Evolutionary conservation across 805 yeast genomes (phyloP).

Genomic region (Debaryomyces tyrocola): DNA sequence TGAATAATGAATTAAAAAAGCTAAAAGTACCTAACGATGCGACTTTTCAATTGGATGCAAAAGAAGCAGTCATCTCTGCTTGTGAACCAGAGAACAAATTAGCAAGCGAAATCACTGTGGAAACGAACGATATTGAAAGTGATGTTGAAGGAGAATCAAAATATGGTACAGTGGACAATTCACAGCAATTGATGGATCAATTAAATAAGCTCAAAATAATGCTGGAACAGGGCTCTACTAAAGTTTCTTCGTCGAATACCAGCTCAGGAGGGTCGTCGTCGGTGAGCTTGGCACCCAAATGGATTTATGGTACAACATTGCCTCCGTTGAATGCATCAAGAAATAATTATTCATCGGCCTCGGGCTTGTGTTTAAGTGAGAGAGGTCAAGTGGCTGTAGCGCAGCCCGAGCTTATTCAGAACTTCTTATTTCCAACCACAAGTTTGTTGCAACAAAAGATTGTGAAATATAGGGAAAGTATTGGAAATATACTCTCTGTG

Average conservation of each 20-base stretch:
- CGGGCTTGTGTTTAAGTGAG: constrained; percentile 23
- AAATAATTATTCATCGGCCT: constrained; percentile 7
- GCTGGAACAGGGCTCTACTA: neutral
- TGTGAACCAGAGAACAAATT: no score
- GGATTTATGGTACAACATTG: constrained; percentile 14
- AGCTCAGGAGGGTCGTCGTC: neutral
- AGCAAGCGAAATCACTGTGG: neutral
- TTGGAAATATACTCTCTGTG: constrained; percentile 15
- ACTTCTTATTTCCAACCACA: constrained; percentile 35
- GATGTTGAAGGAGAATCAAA: no score
- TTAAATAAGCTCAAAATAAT: no score
- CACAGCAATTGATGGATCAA: no score
- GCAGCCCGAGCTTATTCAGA: constrained; percentile 46
- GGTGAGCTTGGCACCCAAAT: constrained; percentile 7
- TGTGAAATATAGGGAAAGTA: constrained; percentile 25
- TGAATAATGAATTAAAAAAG: no score
- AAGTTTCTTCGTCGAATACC: neutral
- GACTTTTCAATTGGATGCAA: no score
- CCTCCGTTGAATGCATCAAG: neutral
- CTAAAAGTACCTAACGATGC: no score
- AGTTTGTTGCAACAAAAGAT: constrained; percentile 27
- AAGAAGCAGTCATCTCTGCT: no score
- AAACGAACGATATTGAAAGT: no score
- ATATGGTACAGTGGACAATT: no score
- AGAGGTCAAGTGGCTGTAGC: constrained; percentile 38